Evolutionary conservation across 768 basidiomycete species (phyloP), one percentile per base, ranked within the genome.

Genomic region (Gymnopilus junonius): DNA sequence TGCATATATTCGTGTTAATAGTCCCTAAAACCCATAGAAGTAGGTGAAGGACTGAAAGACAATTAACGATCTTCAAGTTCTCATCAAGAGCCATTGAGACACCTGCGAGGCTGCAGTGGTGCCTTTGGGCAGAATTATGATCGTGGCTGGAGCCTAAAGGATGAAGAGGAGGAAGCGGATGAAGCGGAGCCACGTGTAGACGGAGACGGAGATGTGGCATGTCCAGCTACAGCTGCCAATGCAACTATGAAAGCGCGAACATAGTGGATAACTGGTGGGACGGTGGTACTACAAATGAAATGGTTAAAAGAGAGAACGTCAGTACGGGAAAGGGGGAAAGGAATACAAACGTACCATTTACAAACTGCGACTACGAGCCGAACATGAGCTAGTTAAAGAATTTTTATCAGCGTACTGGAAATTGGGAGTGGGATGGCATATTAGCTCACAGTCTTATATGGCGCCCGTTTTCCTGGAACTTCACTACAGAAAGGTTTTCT

Each of bases 281-380:
- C 64, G 48, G 48, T 29, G 8, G 48, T 84, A 50, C 90, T 91
- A 45, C 1, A 64, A 14, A 42, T 37, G 35, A 7, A 8, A 14
- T 8, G 35, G 7, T 46, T 21, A 17, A 17, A n/a, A 45, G 25
- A 46, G 45, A 27, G 10, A 32, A 17, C 37, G 50, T 45, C 10
- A 54, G 50, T 45, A 23, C n/a, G 27, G 23, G 23, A 40, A 64
- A 25, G 17, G 29, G 15, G 59, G 17, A 78, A 51, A 29, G 8
- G 20, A 31, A 8, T 20, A 4, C 17, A 3, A 10, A 17, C 46
- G 31, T 70, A 90, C 91, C 91, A 92, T 17, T 90, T 69, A 67
- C 87, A 87, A 0, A 91, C 90, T 1, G 90, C n/a, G n/a, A n/a
- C n/a, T n/a, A n/a, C 87, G 1, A 93, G 74, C 64, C 92, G 90